Percentiles rank a stretch among this genome's conserved stretches.
Conservation (phyloP, 495 filamentous ascomycete genomes). For the Aspergillus wentii region DNA sequence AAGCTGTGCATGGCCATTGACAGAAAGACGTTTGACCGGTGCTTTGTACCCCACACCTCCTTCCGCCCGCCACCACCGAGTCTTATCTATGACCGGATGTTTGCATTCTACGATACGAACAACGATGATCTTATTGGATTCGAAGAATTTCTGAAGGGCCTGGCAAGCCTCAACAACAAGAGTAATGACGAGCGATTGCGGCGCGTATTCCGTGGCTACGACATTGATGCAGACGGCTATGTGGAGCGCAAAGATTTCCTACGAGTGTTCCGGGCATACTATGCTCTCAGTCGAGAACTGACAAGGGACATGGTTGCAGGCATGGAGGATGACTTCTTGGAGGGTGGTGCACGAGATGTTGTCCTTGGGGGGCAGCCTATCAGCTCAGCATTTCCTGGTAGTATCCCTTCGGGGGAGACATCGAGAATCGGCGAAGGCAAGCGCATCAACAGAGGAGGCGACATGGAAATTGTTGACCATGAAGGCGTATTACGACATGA, state of each 20-base stretch:
- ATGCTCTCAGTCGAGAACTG: constrained; percentile 78
- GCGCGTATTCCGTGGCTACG: constrained; percentile 83
- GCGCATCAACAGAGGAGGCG: constrained; percentile 48
- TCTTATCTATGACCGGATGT: constrained; percentile 91
- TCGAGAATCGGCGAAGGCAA: constrained; percentile 63
- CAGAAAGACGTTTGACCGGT: constrained; percentile 82
- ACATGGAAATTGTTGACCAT: constrained; percentile 55
- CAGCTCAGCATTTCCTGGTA: constrained; percentile 65
- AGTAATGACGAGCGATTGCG: constrained; percentile 57
- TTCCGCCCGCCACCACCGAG: constrained; percentile 73
- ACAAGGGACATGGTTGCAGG: constrained; percentile 78
- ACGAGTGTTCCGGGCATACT: constrained; percentile 86
- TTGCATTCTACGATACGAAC: constrained; percentile 92
- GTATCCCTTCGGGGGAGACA: constrained; percentile 54
- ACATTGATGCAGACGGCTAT: constrained; percentile 85
- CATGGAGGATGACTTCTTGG: constrained; percentile 74
- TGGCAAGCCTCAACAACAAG: constrained; percentile 77
- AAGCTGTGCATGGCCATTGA: constrained; percentile 79
- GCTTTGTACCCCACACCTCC: constrained; percentile 78
- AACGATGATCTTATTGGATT: constrained; percentile 88
- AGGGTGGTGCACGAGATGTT: constrained; percentile 68
- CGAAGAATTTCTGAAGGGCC: constrained; percentile 78
- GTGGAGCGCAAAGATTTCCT: constrained; percentile 86
- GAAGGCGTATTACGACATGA: constrained; percentile 43
- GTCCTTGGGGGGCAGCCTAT: constrained; percentile 72